Evolutionary conservation across 306 rosid genomes (phyloP), one percentile per base, ranked within the genome.

Genomic region (Lathyrus sativus): DNA sequence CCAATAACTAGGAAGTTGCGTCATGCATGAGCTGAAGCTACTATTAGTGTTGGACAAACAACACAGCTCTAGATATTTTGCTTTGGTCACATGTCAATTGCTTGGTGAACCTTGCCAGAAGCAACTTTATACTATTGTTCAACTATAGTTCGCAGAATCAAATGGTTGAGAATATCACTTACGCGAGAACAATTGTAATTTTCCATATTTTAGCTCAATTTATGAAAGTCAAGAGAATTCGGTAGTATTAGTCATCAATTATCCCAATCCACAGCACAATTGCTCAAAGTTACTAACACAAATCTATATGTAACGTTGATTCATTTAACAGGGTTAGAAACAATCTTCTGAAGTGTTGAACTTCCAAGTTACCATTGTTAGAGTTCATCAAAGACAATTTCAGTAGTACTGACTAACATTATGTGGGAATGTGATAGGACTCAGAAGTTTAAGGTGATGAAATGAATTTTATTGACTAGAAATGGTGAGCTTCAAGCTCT

Each of bases 41-140:
- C 11, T 11, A 4, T 49, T 19, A 29, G n/a, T 4, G 4, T 62
- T 58, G 44, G 64, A 33, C 15, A 6, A 38, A 31, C 14, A 51
- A 37, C 37, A 46, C 14, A 60, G 10, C 14, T 37, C 29, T 60
- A 43, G 76, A 71, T 71, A 62, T 71, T 71, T 71, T 65, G 8
- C 31, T 71, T 56, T 46, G 11, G 22, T 26, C 51, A 70, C 59
- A 45, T 68, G 55, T 49, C 62, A 15, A 31, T 18, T 2, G 29
- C 7, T 0, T 26, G 13, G 29, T 50, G 13, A 3, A 5, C 57
- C 57, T 50, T 50, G 29, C 6, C 13, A 50, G 2, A 18, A 50
- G 29, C 13, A 50, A 18, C 19, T 6, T 13, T 4, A 44, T 44
- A 13, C 49, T 13, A 13, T 44, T n/a, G 50, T 13, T 13, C 18